Evolutionary conservation across 495 filamentous ascomycete genomes (phyloP), one percentile per base, ranked within the genome.

Genomic region (Penicillium argentinense): DNA sequence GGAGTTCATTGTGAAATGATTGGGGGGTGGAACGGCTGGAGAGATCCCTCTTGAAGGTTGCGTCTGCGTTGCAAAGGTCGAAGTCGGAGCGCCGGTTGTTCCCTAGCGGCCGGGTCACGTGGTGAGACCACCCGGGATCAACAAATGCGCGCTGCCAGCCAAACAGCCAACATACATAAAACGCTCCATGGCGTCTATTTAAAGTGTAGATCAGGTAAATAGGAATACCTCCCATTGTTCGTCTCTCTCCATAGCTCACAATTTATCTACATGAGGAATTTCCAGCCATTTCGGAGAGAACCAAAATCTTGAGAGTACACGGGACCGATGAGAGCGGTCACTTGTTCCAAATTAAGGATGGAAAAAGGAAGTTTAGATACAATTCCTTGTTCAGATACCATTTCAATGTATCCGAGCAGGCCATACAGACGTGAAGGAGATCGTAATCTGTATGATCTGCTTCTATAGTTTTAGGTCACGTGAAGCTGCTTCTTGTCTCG

Each of bases 1-100:
- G 66, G 87, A 84, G 80, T 88, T 95, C 93, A 97, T 97, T 56
- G 57, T 74, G 69, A 59, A 73, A 67, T 64, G 54, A 65, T 50
- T 57, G 63, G 63, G 58, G 30, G 46, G 54, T 62, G 59, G 56
- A 59, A 65, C 59, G 62, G 56, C 59, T 68, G 56, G 60, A 56
- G 46, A 51, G 62, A 63, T 66, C 58, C 67, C 64, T 67, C 65
- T 65, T 64, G 64, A 63, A 63, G 52, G 63, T 67, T 68, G 62
- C 64, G 62, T 56, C 67, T 68, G 62, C 64, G 62, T 56, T 73
- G 68, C 69, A 70, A 71, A 73, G 68, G 68, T 71, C 66, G 63
- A 71, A 64, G 62, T 57, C 51, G 60, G 68, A 65, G 60, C 56
- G 67, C 70, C 68, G 68, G 70, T 70, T 70, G 67, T 70, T 70